These are phyloP conservation scores for Tolypocladium nubicola DNA, from an alignment of 2,329 filamentous ascomycete genomes.

Conservation along the genomic window DNA sequence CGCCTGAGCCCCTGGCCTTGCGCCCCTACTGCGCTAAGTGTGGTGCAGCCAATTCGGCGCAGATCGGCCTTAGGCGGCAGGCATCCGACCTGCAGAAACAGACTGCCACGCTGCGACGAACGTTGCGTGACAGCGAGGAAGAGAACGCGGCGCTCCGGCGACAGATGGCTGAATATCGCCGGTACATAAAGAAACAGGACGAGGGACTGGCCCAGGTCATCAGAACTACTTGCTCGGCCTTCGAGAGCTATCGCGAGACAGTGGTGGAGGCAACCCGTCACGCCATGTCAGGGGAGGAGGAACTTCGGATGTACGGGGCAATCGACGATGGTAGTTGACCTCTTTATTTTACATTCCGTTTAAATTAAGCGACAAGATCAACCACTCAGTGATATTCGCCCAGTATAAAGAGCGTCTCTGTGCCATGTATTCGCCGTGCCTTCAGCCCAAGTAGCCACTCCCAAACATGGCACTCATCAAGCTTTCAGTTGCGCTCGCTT, in stretches of 20 bases:
- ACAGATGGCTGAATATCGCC: background rate
- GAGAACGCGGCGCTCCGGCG: background rate
- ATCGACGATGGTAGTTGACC: too few species aligned
- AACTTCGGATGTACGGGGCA: background rate
- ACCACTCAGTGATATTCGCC: too few species aligned
- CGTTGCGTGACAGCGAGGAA: background rate
- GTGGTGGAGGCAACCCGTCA: background rate
- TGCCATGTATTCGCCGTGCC: too few species aligned
- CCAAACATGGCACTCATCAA: too few species aligned
- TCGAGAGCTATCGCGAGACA: slow-evolving; percentile 3
- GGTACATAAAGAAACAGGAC: background rate
- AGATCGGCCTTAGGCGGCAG: background rate
- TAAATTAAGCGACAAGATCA: too few species aligned
- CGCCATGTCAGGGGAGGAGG: background rate
- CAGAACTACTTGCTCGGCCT: slow-evolving; percentile 2
- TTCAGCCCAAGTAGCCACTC: too few species aligned
- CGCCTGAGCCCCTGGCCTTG: background rate
- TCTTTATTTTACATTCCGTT: too few species aligned
- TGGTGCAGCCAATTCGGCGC: background rate
- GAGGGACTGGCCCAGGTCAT: background rate
- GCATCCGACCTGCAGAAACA: background rate
- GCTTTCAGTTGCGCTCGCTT: too few species aligned
- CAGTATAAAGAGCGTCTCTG: too few species aligned
- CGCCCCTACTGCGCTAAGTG: background rate
- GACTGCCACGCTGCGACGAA: background rate